Evolutionary conservation across 1,139 yeast species (phyloP).

Genomic region (Debaryomycetaceae sp.): DNA sequence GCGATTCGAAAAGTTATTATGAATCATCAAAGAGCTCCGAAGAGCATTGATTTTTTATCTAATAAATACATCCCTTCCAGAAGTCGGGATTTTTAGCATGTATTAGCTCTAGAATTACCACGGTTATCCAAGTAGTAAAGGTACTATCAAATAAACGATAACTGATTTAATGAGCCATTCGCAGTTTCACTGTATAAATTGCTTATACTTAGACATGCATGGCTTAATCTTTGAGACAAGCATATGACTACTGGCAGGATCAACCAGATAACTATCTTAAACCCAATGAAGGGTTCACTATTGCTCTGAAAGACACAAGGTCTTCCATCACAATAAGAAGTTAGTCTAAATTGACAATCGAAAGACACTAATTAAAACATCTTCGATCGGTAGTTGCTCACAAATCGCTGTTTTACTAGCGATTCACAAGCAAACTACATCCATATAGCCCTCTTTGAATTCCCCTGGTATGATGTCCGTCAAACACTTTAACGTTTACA

Average conservation of each 20-base stretch:
- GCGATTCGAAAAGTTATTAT: no score
- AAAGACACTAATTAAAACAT: no score
- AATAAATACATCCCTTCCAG: no score
- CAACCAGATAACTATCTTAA: constrained; percentile 36
- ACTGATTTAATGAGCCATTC: constrained; percentile 45
- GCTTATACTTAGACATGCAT: constrained; percentile 48
- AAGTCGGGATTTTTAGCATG: constrained; percentile 15
- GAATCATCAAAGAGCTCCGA: no score
- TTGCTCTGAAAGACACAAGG: constrained; percentile 5
- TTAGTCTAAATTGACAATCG: constrained; percentile 6
- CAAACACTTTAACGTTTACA: no score
- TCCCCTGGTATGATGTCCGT: no score
- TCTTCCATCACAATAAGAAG: constrained; percentile 6
- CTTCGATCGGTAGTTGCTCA: no score
- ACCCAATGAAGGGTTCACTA: constrained; percentile 1
- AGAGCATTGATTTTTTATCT: no score
- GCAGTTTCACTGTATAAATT: constrained; percentile 45
- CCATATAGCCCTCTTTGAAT: no score
- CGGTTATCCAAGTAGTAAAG: constrained; percentile 37
- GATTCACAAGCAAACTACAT: no score
- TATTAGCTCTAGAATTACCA: constrained; percentile 28
- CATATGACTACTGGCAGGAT: constrained; percentile 48
- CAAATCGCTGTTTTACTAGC: no score
- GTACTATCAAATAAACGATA: constrained; percentile 42
- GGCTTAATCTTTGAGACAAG: constrained; percentile 50